These are phyloP conservation scores for Hypoxylon rubiginosum DNA, from an alignment of 2,329 filamentous ascomycete genomes.

Conservation along the genomic window DNA sequence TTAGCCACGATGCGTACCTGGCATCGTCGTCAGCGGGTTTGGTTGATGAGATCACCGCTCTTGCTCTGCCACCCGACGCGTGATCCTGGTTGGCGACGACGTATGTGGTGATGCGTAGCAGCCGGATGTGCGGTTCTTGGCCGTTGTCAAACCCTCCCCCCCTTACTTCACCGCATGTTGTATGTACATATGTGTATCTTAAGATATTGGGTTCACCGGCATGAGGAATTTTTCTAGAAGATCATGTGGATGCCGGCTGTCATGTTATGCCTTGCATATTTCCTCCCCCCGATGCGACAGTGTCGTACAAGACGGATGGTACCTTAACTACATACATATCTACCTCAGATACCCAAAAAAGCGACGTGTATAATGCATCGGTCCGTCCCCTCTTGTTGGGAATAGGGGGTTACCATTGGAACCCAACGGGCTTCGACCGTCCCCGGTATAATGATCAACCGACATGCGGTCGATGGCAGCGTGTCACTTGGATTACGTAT, in stretches of 20 bases:
- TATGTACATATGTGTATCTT: constrained; percentile 13
- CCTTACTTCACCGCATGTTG: neutral
- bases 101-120: constrained; percentile 32
- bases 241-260: neutral
- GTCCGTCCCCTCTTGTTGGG: constrained; percentile 24
- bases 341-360: constrained; percentile 8
- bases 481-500: constrained; percentile 1
- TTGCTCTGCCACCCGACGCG: neutral
- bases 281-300: neutral
- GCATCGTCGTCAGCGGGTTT: constrained; percentile 25
- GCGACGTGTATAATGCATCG: constrained; percentile 24
- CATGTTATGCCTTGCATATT: constrained; percentile 16
- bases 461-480: constrained; percentile 9
- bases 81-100: constrained; percentile 19
- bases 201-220: neutral
- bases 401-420: constrained; percentile 2
- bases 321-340: neutral
- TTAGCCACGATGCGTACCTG: constrained; percentile 25
- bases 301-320: constrained; percentile 7
- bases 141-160: neutral
- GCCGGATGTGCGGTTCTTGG: constrained; percentile 15
- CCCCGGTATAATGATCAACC: constrained; percentile 21
- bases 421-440: constrained; percentile 8
- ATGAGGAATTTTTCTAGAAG: constrained; percentile 1
- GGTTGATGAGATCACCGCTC: constrained; percentile 4